Evolutionary conservation across 2,329 filamentous ascomycete species (phyloP), one percentile per base, ranked within the genome.

Genomic region (Emmonsia crescens): DNA sequence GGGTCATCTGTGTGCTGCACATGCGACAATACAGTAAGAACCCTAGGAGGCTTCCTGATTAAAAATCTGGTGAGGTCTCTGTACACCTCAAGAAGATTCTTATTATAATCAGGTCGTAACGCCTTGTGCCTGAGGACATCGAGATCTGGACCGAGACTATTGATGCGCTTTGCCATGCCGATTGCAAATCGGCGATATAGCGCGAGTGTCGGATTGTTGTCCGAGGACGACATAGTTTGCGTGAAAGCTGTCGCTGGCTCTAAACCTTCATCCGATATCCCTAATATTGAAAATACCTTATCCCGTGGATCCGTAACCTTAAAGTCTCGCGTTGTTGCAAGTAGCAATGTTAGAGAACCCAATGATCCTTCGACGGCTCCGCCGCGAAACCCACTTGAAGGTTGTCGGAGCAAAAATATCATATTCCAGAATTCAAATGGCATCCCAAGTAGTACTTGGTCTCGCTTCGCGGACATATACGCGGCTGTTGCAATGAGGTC

Each of bases 1-100:
- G 60, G 60, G n/a, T 61, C 55, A 38, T 61, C 60, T 2, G 44
- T 57, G 40, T 61, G 60, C 24, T 57, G 54, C 36, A 61, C 60
- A 38, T 61, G 60, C 29, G 60, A 29, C 33, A 61, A 38, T 9
- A 61, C 42, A 27, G 27, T 44, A 16, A 61, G 42, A 38, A 58
- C 60, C n/a, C 57, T 27, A 21, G 48, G 48, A 5, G 29, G 14
- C 31, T 52, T 59, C 48, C 44, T 27, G 24, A 59, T 59, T n/a
- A 59, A 40, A 38, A 59, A 59, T 19, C 57, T 33, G 27, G 42
- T 51, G 10, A 59, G 48, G 29, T 59, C 57, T 40, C 57, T 59
- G 42, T 59, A 59, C 4, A 59, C 42, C 19, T 59, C 57, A 19
- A 59, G 27, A 4, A 59, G 6, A 27, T 51, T 27, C 29, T 51